Evolutionary conservation across 768 basidiomycete species (phyloP).

Genomic region (Hygrophorus russula): DNA sequence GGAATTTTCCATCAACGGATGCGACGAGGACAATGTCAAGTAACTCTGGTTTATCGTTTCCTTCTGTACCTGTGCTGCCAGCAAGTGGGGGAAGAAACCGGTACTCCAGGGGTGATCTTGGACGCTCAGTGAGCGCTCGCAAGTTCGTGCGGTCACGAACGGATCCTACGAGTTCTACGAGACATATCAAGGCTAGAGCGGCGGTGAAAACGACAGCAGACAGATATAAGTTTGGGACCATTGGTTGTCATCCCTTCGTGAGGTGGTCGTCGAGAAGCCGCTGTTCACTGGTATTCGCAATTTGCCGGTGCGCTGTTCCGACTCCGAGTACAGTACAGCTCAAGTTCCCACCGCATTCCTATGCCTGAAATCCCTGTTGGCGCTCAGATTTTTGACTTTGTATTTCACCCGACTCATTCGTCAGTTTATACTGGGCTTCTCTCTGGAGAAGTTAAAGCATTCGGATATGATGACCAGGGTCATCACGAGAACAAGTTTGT

Average conservation of each 20-base stretch:
- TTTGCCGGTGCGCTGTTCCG: too few relatives aligned
- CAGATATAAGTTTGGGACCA: conserved; percentile 21
- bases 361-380: conserved; percentile 59
- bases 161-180: conserved; percentile 20
- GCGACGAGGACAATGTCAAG: conserved; percentile 82
- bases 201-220: conserved; percentile 16
- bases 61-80: conserved; percentile 10
- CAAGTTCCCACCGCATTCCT: too few relatives aligned
- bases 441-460: conserved; percentile 76
- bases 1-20: conserved; percentile 90
- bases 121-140: conserved; percentile 16
- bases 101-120: conserved; percentile 10
- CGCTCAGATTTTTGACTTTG: conserved; percentile 81
- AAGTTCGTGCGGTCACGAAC: conserved; percentile 12
- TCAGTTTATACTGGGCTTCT: conserved; percentile 73
- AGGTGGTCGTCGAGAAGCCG: neutral
- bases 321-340: too few relatives aligned
- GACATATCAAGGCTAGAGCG: conserved; percentile 12
- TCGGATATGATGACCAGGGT: conserved; percentile 65
- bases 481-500: conserved; percentile 45
- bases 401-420: conserved; percentile 67
- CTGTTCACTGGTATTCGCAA: neutral
- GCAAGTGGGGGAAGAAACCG: conserved; percentile 11
- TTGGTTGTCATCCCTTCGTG: conserved; percentile 19
- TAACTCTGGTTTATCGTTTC: conserved; percentile 43